Percentiles rank a stretch among this genome's conserved stretches.
These are phyloP conservation scores for Xylaria sp. DNA, from an alignment of 2,329 filamentous ascomycete genomes.

Conservation along the genomic window DNA sequence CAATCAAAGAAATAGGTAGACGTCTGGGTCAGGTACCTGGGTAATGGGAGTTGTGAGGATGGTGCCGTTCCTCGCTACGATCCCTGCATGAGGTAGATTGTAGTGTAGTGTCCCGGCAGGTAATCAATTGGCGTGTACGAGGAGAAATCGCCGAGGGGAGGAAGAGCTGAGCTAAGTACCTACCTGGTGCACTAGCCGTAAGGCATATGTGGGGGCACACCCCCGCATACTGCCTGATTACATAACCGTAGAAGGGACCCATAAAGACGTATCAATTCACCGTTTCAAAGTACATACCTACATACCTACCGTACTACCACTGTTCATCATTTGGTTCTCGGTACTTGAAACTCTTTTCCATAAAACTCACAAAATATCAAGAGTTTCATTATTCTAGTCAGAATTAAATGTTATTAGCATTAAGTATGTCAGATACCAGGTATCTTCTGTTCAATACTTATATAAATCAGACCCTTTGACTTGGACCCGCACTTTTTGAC, in stretches of 20 bases:
- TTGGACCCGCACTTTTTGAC: no score
- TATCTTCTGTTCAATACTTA: no score
- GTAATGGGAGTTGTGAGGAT: not conserved
- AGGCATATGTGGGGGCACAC: not conserved
- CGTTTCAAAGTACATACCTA: no score
- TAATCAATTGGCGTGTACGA: not conserved
- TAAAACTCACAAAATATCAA: no score
- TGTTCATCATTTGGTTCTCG: not conserved
- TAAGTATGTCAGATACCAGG: no score
- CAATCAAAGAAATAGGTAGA: not conserved
- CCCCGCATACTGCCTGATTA: slow-evolving; percentile 23
- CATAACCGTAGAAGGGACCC: slow-evolving; percentile 1
- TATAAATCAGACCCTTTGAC: no score
- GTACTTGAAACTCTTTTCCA: no score
- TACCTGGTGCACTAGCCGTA: not conserved
- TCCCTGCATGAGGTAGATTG: slow-evolving; percentile 26
- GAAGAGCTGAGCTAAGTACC: not conserved
- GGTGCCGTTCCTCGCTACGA: slow-evolving; percentile 5
- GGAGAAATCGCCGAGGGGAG: slow-evolving; percentile 19
- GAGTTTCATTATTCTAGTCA: no score
- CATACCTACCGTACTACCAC: no score
- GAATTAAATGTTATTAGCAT: no score
- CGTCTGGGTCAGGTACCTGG: not conserved
- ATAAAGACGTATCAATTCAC: not conserved
- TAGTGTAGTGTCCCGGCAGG: not conserved